Evolutionary conservation across 176 grass and related monocot species (phyloP).

Genomic region (Pharus latifolius): DNA sequence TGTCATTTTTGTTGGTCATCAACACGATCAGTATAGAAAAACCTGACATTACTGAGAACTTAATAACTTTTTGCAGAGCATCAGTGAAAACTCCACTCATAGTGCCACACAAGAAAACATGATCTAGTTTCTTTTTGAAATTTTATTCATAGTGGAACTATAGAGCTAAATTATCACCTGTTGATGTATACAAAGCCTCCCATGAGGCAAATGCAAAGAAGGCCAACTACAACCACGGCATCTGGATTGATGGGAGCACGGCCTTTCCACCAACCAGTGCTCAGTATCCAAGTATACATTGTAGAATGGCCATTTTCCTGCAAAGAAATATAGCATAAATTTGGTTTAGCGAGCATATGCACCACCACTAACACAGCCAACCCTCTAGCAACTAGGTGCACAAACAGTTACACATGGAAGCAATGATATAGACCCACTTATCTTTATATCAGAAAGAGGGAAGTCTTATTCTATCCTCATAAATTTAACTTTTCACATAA

Average conservation of each 20-base stretch:
- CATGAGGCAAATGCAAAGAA: constrained; percentile 58
- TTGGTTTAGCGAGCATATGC: background rate
- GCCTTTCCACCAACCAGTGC: constrained; percentile 80
- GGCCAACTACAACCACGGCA: constrained; percentile 64
- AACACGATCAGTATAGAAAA: background rate
- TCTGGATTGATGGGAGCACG: constrained; percentile 77
- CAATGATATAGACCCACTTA: background rate
- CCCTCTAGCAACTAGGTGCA: too few relatives aligned
- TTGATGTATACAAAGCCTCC: constrained; percentile 69
- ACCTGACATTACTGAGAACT: background rate
- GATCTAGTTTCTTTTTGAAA: background rate
- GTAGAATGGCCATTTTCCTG: constrained; percentile 85
- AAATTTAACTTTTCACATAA: background rate
- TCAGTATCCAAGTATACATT: constrained; percentile 85
- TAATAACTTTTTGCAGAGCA: background rate
- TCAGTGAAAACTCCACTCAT: background rate
- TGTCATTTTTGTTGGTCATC: background rate
- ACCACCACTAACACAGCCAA: too few relatives aligned
- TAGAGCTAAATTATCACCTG: constrained; percentile 36
- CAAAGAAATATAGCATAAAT: background rate
- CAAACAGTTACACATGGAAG: background rate
- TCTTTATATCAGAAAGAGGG: background rate
- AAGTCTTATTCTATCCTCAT: background rate
- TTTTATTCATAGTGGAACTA: background rate
- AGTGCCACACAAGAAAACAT: background rate